A percentile compares a stretch with the other conserved stretches of the same genome.
phyloP scores from a whole-genome alignment of 345 rosid genomes.

The Eucalyptus caleyi region DNA sequence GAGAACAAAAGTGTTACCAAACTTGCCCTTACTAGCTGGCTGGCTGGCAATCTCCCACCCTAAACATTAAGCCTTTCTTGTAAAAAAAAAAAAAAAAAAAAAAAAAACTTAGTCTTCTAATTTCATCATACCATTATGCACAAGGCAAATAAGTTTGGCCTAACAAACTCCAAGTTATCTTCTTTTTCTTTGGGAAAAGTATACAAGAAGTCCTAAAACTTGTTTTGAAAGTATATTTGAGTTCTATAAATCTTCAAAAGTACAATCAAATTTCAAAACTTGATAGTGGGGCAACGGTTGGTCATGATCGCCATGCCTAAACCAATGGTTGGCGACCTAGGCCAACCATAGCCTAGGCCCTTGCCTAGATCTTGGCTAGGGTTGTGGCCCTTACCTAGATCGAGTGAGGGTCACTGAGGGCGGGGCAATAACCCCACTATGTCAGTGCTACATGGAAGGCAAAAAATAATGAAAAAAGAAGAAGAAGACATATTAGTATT shows the following conservation, averaged over 20 bases:
- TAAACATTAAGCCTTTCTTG: background rate
- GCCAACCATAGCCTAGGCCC: no score
- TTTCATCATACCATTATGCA: background rate
- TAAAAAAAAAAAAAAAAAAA: no score
- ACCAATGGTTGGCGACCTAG: no score
- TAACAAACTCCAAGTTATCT: background rate
- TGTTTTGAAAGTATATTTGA: background rate
- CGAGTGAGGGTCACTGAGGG: background rate
- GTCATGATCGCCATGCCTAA: no score
- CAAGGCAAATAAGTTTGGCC: background rate
- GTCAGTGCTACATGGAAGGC: background rate
- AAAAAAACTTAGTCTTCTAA: background rate
- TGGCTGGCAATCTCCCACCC: accelerated
- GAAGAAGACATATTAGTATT: background rate
- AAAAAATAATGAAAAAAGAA: background rate
- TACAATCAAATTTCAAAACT: background rate
- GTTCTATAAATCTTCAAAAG: background rate
- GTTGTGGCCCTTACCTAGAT: no score
- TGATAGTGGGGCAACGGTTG: no score
- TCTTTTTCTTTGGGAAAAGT: background rate
- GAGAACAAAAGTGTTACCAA: no score
- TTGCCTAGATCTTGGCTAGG: no score
- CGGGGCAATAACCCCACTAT: background rate
- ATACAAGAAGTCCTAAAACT: background rate
- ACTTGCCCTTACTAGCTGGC: accelerated